These are phyloP conservation scores for Serendipita vermifera DNA, from an alignment of 768 basidiomycete species.

Conservation along the genomic window DNA sequence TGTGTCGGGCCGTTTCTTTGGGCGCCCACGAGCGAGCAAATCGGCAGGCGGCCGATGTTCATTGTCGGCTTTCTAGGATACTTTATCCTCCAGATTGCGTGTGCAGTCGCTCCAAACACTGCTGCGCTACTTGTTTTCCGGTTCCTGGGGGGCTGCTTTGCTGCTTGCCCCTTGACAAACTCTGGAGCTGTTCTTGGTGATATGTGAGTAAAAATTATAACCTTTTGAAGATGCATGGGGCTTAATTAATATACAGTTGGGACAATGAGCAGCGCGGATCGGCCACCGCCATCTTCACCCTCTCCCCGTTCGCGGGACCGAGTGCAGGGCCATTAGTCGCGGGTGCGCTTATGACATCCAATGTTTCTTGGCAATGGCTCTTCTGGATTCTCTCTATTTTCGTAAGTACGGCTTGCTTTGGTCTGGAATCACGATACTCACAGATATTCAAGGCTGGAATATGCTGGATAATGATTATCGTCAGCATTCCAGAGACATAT, in stretches of 20 bases:
- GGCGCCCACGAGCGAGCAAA: constrained; percentile 25
- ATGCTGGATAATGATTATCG: constrained; percentile 1
- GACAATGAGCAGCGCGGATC: constrained; percentile 25
- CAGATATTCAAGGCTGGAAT: constrained; percentile 1
- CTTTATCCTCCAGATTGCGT: constrained; percentile 27
- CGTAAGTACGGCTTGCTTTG: constrained; percentile 19
- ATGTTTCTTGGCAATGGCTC: constrained; percentile 23
- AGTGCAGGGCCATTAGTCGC: constrained; percentile 26
- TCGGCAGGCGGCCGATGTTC: constrained; percentile 27
- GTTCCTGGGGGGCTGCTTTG: constrained; percentile 27
- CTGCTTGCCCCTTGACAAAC: constrained; percentile 28
- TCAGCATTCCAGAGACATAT: constrained; percentile 11
- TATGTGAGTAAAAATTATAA: constrained; percentile 15
- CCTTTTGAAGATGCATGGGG: not conserved
- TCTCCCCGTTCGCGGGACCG: constrained; percentile 28
- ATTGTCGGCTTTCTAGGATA: constrained; percentile 15
- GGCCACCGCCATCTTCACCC: constrained; percentile 24
- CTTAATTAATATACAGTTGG: constrained; percentile 16
- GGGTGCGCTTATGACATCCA: constrained; percentile 24
- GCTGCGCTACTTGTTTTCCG: constrained; percentile 28
- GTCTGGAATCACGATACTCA: constrained; percentile 18
- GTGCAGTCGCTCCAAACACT: constrained; percentile 27
- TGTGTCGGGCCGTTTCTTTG: constrained; percentile 23
- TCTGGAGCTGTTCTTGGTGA: constrained; percentile 28
- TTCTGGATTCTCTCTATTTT: constrained; percentile 26